phyloP scores from a whole-genome alignment of 2,329 filamentous ascomycete genomes.

The Mycosphaerella sp. region DNA sequence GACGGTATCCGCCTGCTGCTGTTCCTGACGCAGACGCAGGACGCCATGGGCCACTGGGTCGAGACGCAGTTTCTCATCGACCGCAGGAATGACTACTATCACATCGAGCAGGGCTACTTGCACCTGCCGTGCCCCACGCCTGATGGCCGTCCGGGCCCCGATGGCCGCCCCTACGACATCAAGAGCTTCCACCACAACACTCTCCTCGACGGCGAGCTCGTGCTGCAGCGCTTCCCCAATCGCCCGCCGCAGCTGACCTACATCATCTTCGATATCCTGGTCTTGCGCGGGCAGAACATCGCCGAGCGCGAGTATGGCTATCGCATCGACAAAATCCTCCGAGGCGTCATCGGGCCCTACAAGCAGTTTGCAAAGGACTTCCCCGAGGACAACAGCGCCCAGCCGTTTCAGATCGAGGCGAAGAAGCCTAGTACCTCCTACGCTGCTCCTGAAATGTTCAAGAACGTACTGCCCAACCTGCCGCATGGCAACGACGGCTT shows the following conservation, averaged over 20 bases:
- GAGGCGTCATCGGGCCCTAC: conserved; percentile 24
- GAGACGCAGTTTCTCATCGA: conserved; percentile 88
- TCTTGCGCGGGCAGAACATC: conserved; percentile 67
- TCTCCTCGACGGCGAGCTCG: conserved; percentile 86
- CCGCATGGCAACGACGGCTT: conserved; percentile 93
- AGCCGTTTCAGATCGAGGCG: conserved; percentile 75
- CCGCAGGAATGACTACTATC: conserved; percentile 96
- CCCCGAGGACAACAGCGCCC: conserved; percentile 61
- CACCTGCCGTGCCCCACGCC: conserved; percentile 70
- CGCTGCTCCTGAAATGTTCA: conserved; percentile 87
- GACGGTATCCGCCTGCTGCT: conserved; percentile 95
- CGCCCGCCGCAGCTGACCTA: conserved; percentile 68
- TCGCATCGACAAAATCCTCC: conserved; percentile 74
- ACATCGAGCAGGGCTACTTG: conserved; percentile 59
- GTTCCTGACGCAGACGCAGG: conserved; percentile 64
- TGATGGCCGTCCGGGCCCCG: neutral
- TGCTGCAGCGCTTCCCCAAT: conserved; percentile 65
- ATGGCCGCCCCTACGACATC: conserved; percentile 31
- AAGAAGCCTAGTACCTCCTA: conserved; percentile 89
- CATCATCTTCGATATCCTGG: conserved; percentile 88
- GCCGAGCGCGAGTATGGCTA: conserved; percentile 81
- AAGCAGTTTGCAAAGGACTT: conserved; percentile 49
- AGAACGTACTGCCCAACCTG: conserved; percentile 71
- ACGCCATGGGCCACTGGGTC: conserved; percentile 22
- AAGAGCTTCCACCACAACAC: conserved; percentile 70